phyloP scores from a whole-genome alignment of 1,139 yeast species.

The Pneumocystis murina region DNA sequence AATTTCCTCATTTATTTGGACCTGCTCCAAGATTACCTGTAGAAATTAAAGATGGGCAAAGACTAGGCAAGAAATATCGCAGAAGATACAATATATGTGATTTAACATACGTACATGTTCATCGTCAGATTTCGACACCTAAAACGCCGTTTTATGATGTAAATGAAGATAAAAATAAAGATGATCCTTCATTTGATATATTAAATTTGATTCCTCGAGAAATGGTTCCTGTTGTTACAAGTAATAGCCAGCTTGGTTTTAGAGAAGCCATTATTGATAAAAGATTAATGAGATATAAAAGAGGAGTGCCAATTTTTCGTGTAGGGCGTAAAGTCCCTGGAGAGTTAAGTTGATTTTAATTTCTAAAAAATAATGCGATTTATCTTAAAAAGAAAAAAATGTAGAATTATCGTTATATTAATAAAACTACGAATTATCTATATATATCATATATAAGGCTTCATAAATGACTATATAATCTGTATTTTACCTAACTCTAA shows the following conservation, averaged over 20 bases:
- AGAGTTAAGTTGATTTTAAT: conserved; percentile 2
- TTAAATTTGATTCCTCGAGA: neutral
- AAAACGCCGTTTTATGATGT: neutral
- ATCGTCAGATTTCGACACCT: neutral
- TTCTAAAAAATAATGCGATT: neutral
- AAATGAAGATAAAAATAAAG: neutral
- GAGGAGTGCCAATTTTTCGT: neutral
- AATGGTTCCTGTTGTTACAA: neutral
- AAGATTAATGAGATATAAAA: neutral
- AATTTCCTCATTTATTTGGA: neutral
- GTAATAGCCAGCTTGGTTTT: neutral
- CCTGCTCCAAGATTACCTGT: neutral
- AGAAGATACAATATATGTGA: neutral
- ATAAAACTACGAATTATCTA: neutral
- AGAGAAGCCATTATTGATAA: neutral
- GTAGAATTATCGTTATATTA: neutral
- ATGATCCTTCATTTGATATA: neutral
- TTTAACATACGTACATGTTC: neutral
- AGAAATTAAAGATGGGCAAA: neutral
- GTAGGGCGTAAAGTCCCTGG: conserved; percentile 1
- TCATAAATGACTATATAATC: neutral
- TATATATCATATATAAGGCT: neutral
- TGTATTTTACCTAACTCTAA: conserved; percentile 35
- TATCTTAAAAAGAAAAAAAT: neutral
- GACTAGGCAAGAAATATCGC: neutral